phyloP scores from a whole-genome alignment of 257 asterid species.

The Linderniella brevidens region DNA sequence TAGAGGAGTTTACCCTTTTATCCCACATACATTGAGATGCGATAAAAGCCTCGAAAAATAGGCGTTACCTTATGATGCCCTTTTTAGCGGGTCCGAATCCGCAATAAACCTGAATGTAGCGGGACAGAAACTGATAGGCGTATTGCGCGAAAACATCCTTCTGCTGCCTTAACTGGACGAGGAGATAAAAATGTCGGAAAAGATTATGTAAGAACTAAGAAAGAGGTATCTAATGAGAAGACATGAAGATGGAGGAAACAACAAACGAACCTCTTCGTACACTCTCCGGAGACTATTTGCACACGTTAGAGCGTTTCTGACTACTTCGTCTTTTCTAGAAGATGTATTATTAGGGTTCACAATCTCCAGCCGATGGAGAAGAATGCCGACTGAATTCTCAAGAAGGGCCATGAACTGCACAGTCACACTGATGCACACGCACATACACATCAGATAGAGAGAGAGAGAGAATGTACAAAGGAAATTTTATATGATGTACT shows the following conservation, averaged over 20 bases:
- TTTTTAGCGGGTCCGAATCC: conserved; percentile 60
- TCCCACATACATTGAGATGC: too few relatives aligned
- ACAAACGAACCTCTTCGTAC: conserved; percentile 63
- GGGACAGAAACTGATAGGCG: conserved; percentile 49
- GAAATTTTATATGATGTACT: too few relatives aligned
- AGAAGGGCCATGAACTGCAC: conserved; percentile 49
- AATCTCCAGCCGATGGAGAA: conserved; percentile 72
- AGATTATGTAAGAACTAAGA: not conserved
- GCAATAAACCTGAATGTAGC: conserved; percentile 68
- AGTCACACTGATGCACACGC: conserved; percentile 33
- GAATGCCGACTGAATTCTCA: conserved; percentile 56
- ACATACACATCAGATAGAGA: conserved; percentile 1
- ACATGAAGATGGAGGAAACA: not conserved
- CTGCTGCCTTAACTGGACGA: conserved; percentile 55
- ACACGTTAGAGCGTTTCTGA: conserved; percentile 59
- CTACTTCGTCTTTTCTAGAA: conserved; percentile 35
- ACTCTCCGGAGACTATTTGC: conserved; percentile 77
- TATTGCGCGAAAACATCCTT: conserved; percentile 47
- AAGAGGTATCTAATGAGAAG: not conserved
- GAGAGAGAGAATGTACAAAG: conserved; percentile 11
- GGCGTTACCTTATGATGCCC: conserved; percentile 58
- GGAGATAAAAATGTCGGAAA: not conserved
- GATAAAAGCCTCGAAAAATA: not conserved
- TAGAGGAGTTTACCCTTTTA: too few relatives aligned
- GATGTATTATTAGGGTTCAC: conserved; percentile 21